These are phyloP conservation scores for Saccharomycopsis capsularis DNA, from an alignment of 805 yeast genomes.

Conservation along the genomic window DNA sequence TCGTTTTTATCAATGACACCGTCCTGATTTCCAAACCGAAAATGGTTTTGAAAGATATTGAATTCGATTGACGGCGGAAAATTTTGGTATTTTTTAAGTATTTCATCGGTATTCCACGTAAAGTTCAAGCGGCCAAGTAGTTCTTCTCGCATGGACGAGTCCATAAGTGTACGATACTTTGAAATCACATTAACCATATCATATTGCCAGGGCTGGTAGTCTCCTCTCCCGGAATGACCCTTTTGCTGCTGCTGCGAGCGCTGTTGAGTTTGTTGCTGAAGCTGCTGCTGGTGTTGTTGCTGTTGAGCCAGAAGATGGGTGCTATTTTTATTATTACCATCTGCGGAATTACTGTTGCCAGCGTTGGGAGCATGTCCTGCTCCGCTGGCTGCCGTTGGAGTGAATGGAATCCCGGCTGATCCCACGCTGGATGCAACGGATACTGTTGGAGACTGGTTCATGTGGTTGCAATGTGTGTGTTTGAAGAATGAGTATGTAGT, in stretches of 20 bases:
- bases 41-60: constrained; percentile 88
- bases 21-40: constrained; percentile 85
- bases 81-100: constrained; percentile 68
- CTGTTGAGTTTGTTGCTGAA: background rate
- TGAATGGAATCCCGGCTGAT: too few species aligned
- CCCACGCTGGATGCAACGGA: too few species aligned
- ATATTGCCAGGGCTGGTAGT: constrained; percentile 18
- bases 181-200: constrained; percentile 13
- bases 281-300: too few species aligned
- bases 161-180: constrained; percentile 1
- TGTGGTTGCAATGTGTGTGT: too few species aligned
- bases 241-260: constrained; percentile 3
- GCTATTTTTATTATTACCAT: too few species aligned
- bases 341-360: too few species aligned
- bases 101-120: constrained; percentile 41
- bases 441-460: too few species aligned
- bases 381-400: too few species aligned
- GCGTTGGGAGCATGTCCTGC: too few species aligned
- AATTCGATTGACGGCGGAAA: constrained; percentile 78
- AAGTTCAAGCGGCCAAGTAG: constrained; percentile 11
- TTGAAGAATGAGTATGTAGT: too few species aligned
- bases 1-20: constrained; percentile 77
- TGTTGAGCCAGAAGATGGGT: too few species aligned
- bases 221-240: background rate
- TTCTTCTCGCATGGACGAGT: constrained; percentile 1